Conservation (phyloP, 495 filamentous ascomycete species). For the Penicillium angulare region DNA sequence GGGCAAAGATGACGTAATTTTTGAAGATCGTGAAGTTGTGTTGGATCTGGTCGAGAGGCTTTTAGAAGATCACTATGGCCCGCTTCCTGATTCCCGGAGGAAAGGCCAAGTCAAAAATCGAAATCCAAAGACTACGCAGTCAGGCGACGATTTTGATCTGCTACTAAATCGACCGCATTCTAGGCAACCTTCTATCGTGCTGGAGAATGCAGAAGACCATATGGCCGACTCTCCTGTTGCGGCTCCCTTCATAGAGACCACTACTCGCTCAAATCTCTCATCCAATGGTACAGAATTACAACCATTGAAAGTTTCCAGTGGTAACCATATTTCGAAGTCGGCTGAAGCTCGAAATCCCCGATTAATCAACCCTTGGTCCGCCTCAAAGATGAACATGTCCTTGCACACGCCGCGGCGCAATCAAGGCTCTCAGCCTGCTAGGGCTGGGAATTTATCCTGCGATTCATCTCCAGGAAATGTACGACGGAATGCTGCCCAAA, state of each 20-base stretch:
- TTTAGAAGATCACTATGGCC: constrained; percentile 56
- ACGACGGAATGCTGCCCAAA: too few relatives aligned
- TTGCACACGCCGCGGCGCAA: constrained; percentile 11
- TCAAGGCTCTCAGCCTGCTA: not conserved
- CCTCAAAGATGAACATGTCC: constrained; percentile 26
- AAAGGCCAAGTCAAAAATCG: constrained; percentile 6
- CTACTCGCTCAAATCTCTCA: not conserved
- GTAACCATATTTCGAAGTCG: not conserved
- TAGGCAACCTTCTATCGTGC: not conserved
- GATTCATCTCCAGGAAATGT: not conserved
- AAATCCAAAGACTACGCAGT: not conserved
- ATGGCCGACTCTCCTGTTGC: not conserved
- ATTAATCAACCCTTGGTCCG: constrained; percentile 33
- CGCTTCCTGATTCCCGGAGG: constrained; percentile 13
- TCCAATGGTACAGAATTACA: too few relatives aligned
- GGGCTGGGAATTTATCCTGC: not conserved
- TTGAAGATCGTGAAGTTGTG: constrained; percentile 59
- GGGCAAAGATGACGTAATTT: constrained; percentile 84
- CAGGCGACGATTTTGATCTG: constrained; percentile 16
- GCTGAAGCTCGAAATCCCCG: not conserved
- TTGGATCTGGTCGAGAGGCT: constrained; percentile 52
- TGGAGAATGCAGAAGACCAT: not conserved
- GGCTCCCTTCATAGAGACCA: not conserved
- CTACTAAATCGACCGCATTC: constrained; percentile 23
- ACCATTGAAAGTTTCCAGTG: not conserved